Base-by-base conservation (phyloP, 352 stramenopile species). In the Aphanomyces invadans region DNA sequence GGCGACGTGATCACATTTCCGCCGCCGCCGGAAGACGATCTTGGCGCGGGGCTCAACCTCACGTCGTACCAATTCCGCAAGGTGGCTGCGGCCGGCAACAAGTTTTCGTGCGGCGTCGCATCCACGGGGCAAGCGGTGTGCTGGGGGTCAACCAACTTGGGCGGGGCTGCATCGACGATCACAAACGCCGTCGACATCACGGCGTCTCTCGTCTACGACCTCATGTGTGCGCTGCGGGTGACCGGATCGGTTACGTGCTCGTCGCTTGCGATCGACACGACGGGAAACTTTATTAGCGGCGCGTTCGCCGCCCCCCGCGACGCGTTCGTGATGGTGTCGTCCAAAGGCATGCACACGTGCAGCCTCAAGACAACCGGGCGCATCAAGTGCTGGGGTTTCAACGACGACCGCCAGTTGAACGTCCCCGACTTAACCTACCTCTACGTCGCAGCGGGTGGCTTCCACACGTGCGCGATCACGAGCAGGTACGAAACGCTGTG, bases 311-410 rank as follows among this genome's bases (percentile, higher is more conserved):
- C 49, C 4, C 49, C 49, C 1, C 23, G 26, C 4, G 49, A 57
- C 26, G 49, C 26, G 21, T 57, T 57, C 25, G 49, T 57, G 23
- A 38, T 38, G 2, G 3, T 67, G 21, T 59, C 42, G 33, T 36
- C 60, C 48, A 55, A 55, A 32, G 60, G 60, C 26, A 38, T 67
- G 15, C 60, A 67, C 26, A 21, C 36, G n/a, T 67, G 60, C 28
- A 45, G 60, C 7, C 11, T 67, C 1, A 67, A 51, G 25, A 42
- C 21, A 23, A 55, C 60, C 23, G 60, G 9, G 2, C 21, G 60
- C 44, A 59, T 67, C 48, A 67, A 67, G 11, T 67, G 60, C 48
- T 67, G 60, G 60, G 60, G 60, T 12, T 51, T 55, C 42, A 55
- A 51, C 23, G 2, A 55, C 48, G 60, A 59, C 52, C 12, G 45